Conservation (phyloP, 352 stramenopile species). For the Pythium phragmitis region DNA sequence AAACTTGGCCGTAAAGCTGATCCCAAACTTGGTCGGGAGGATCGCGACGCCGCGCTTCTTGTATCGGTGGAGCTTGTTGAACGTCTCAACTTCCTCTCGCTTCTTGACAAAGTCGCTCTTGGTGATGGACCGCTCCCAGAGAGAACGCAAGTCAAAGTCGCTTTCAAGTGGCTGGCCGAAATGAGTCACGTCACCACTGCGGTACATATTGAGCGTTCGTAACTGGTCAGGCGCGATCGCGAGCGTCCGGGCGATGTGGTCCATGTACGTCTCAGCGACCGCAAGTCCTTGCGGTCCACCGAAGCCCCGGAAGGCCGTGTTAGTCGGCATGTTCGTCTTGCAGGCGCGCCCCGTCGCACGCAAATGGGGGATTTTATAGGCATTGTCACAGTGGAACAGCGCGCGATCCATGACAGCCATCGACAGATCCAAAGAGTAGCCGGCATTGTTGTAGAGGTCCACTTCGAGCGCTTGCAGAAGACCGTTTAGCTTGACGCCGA, state of each 20-base stretch:
- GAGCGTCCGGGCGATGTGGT: constrained; percentile 91
- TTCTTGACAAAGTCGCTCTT: constrained; percentile 75
- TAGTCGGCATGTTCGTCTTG: constrained; percentile 93
- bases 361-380: constrained; percentile 93
- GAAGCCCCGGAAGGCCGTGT: constrained; percentile 96
- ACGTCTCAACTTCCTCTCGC: constrained; percentile 66
- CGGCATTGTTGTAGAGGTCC: constrained; percentile 94
- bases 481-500: constrained; percentile 78
- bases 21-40: constrained; percentile 93
- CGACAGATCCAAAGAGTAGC: constrained; percentile 94
- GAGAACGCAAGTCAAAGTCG: constrained; percentile 88
- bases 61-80: constrained; percentile 91
- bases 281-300: constrained; percentile 93
- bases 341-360: constrained; percentile 87
- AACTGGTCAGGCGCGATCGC: constrained; percentile 71
- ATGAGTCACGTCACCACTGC: constrained; percentile 84
- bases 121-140: constrained; percentile 77
- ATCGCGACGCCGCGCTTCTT: constrained; percentile 90
- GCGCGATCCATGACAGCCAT: constrained; percentile 93
- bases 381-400: constrained; percentile 95
- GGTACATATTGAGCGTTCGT: constrained; percentile 92
- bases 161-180: constrained; percentile 90
- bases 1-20: constrained; percentile 96
- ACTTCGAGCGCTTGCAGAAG: constrained; percentile 91
- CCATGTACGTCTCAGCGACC: constrained; percentile 93